phyloP scores from a whole-genome alignment of 805 yeast species.

The Metschnikowia drakensbergensis region DNA sequence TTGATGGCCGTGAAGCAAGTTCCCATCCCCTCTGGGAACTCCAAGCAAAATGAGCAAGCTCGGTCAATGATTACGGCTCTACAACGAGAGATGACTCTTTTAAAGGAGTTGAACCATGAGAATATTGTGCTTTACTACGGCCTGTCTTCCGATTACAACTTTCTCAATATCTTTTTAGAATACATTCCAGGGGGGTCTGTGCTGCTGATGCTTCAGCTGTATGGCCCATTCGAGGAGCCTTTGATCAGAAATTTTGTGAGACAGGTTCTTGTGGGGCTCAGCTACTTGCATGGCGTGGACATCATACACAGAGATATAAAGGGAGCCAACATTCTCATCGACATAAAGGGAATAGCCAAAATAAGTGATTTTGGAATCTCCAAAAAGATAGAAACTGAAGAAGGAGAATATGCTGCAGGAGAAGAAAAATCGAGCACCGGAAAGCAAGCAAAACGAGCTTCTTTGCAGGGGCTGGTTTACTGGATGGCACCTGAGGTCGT shows the following conservation, averaged over 20 bases:
- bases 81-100: conserved; percentile 73
- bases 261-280: conserved; percentile 72
- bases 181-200: conserved; percentile 46
- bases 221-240: conserved; percentile 80
- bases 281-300: conserved; percentile 67
- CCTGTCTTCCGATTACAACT: conserved; percentile 67
- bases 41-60: conserved; percentile 28
- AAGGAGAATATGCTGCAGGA: conserved; percentile 14
- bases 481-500: conserved; percentile 99
- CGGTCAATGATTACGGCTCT: conserved; percentile 69
- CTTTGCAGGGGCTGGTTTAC: conserved; percentile 79
- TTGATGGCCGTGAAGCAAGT: conserved; percentile 97
- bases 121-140: conserved; percentile 93
- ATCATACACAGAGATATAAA: conserved; percentile 86
- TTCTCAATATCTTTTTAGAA: conserved; percentile 68
- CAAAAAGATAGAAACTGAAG: conserved; percentile 32
- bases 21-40: conserved; percentile 50
- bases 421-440: conserved; percentile 17
- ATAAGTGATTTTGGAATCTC: conserved; percentile 87
- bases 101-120: conserved; percentile 80
- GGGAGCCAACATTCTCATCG: conserved; percentile 82
- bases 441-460: conserved; percentile 56
- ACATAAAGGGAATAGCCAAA: conserved; percentile 75
- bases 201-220: conserved; percentile 63
- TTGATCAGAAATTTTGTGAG: conserved; percentile 65